Percentiles rank a stretch among this genome's conserved stretches.
Evolutionary conservation across 768 basidiomycete genomes (phyloP).

Genomic region (Fomitopsis serialis): DNA sequence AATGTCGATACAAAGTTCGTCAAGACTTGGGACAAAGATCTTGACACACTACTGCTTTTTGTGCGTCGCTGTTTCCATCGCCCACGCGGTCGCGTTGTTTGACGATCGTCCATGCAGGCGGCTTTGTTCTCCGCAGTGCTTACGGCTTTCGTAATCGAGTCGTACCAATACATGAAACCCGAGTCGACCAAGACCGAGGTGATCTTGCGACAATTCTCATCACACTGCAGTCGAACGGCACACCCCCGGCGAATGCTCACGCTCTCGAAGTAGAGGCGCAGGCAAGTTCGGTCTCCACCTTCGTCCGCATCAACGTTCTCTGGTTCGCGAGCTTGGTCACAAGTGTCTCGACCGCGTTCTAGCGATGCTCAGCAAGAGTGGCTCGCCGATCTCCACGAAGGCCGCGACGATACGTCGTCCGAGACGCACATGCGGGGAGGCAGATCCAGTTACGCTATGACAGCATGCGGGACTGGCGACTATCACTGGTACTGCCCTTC

Average conservation of each 20-base stretch:
- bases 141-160: conserved; percentile 24
- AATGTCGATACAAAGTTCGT: background rate
- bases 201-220: conserved; percentile 3
- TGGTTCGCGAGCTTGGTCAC: conserved; percentile 35
- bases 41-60: background rate
- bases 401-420: background rate
- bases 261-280: background rate
- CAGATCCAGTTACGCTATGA: background rate
- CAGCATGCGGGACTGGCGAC: background rate
- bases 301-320: conserved; percentile 32
- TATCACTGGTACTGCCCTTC: conserved; percentile 28
- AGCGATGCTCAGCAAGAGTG: conserved; percentile 47
- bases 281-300: conserved; percentile 20
- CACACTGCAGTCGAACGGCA: background rate
- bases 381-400: conserved; percentile 19
- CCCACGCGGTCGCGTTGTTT: background rate
- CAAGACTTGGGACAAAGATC: background rate
- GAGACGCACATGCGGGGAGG: conserved; percentile 11
- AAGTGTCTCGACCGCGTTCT: conserved; percentile 38
- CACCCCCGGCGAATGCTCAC: background rate
- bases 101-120: conserved; percentile 16
- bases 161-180: conserved; percentile 16
- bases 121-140: conserved; percentile 25
- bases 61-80: background rate
- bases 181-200: conserved; percentile 12